These are phyloP conservation scores for Coemansia umbellata DNA, from an alignment of 192 early-diverging fungal genomes.

Conservation along the genomic window DNA sequence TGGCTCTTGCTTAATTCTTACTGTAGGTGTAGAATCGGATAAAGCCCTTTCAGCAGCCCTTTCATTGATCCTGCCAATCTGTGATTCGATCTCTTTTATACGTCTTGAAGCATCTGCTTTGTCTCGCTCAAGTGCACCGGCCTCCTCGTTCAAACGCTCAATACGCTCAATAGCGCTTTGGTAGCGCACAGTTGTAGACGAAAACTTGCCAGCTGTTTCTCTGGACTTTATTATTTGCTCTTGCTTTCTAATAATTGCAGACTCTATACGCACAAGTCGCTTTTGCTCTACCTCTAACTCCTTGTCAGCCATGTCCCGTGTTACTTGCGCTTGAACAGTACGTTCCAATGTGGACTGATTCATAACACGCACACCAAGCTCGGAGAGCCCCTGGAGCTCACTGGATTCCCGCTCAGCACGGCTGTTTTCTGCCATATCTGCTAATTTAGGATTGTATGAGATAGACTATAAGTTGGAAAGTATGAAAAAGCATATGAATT, in stretches of 20 bases:
- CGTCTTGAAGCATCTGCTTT: constrained; percentile 22
- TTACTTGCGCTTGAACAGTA: constrained; percentile 60
- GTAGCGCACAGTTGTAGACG: constrained; percentile 33
- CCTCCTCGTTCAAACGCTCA: constrained; percentile 7
- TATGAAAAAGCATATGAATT: too few species aligned
- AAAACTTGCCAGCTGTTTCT: constrained; percentile 14
- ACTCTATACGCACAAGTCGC: constrained; percentile 55
- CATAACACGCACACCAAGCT: constrained; percentile 40
- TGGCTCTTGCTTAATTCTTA: not conserved
- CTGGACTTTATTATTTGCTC: constrained; percentile 15
- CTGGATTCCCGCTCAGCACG: not conserved
- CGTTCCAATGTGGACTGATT: constrained; percentile 66
- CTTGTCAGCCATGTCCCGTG: constrained; percentile 55
- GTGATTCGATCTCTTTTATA: not conserved
- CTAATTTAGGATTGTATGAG: too few species aligned
- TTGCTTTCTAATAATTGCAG: constrained; percentile 10
- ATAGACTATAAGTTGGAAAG: too few species aligned
- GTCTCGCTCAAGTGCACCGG: constrained; percentile 20
- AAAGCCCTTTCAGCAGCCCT: not conserved
- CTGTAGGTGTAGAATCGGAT: not conserved
- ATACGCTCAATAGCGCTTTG: constrained; percentile 24
- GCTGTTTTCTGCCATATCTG: too few species aligned
- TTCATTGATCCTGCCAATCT: not conserved
- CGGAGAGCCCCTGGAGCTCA: constrained; percentile 28
- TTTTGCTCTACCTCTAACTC: constrained; percentile 64